These are phyloP conservation scores for Phallus indusiatus DNA, from an alignment of 768 basidiomycete species.

Conservation along the genomic window DNA sequence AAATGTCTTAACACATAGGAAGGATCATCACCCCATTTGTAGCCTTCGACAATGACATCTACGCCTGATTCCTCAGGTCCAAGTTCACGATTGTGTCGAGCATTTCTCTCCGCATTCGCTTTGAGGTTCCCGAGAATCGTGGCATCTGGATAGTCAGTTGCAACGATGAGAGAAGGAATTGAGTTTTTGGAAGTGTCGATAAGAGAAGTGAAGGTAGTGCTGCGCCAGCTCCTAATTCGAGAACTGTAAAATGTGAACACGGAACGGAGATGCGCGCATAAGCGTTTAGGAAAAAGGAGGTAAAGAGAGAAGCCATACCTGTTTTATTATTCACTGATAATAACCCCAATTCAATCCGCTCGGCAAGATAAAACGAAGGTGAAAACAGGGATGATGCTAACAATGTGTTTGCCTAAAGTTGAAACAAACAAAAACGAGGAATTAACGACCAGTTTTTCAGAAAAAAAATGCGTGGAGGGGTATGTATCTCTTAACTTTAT, in stretches of 20 bases:
- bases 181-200: conserved; percentile 26
- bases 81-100: conserved; percentile 3
- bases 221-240: conserved; percentile 67
- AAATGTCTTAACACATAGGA: conserved; percentile 18
- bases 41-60: conserved; percentile 35
- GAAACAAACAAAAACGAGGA: neutral
- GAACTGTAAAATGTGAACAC: conserved; percentile 27
- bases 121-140: conserved; percentile 48
- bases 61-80: conserved; percentile 21
- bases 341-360: conserved; percentile 49
- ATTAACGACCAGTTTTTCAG: neutral
- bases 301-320: conserved; percentile 24
- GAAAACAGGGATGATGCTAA: conserved; percentile 70
- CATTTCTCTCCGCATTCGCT: conserved; percentile 46
- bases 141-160: conserved; percentile 63
- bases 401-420: conserved; percentile 60
- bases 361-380: conserved; percentile 55
- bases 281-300: neutral
- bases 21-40: conserved; percentile 53
- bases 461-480: conserved; percentile 8
- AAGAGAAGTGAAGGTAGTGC: conserved; percentile 58
- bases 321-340: conserved; percentile 33
- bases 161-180: conserved; percentile 43
- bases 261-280: neutral
- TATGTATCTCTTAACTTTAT: conserved; percentile 31